Evolutionary conservation across 805 yeast genomes (phyloP).

Genomic region (Candida manassasensis): DNA sequence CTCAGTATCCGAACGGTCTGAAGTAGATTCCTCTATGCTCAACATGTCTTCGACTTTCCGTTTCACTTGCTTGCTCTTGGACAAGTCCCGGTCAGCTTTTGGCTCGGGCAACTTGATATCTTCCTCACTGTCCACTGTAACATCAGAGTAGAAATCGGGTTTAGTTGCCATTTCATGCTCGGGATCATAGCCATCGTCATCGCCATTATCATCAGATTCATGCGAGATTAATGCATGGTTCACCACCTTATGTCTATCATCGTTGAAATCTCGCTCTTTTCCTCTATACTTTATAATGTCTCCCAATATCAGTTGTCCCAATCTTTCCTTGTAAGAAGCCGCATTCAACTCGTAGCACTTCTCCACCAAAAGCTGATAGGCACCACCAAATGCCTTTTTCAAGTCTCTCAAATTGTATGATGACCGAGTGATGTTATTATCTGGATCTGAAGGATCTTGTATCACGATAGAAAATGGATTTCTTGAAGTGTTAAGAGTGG

Average conservation of each 20-base stretch:
- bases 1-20: constrained; percentile 14
- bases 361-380: constrained; percentile 70
- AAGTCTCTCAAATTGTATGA: constrained; percentile 75
- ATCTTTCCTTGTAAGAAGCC: constrained; percentile 59
- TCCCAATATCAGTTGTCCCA: constrained; percentile 73
- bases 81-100: constrained; percentile 2
- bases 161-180: constrained; percentile 36
- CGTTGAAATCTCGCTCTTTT: constrained; percentile 68
- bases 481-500: constrained; percentile 46
- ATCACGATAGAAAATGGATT: constrained; percentile 65
- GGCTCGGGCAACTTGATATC: constrained; percentile 6
- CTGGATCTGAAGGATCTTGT: constrained; percentile 82
- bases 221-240: constrained; percentile 52
- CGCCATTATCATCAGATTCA: constrained; percentile 13
- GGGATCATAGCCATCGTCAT: constrained; percentile 20
- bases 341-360: constrained; percentile 69
- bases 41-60: constrained; percentile 18
- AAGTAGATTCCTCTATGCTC: constrained; percentile 14
- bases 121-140: constrained; percentile 32
- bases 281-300: constrained; percentile 75
- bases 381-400: constrained; percentile 84
- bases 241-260: constrained; percentile 59
- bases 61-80: constrained; percentile 8
- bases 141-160: constrained; percentile 40
- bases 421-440: constrained; percentile 83